phyloP scores from a whole-genome alignment of 176 grass and related monocot species.

The Themeda triandra region DNA sequence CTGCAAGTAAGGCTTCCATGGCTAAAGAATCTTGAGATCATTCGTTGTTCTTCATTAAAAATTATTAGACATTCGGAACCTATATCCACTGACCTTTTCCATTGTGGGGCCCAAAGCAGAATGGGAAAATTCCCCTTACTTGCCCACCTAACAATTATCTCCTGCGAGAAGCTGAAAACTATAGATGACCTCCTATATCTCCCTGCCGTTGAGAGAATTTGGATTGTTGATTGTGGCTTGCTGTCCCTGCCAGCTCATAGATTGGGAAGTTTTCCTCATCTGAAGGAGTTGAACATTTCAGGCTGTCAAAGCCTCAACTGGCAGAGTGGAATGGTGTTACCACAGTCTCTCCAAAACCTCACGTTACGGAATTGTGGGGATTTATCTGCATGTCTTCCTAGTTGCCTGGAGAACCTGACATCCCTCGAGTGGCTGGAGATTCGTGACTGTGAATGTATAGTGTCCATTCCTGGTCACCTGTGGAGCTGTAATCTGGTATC shows the following conservation, averaged over 20 bases:
- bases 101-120: background rate
- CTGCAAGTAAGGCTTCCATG: no score
- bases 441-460: no score
- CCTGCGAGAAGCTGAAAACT: background rate
- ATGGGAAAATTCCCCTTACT: background rate
- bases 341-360: background rate
- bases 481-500: no score
- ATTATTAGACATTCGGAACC: no score
- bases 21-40: no score
- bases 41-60: no score
- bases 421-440: no score
- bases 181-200: background rate
- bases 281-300: background rate
- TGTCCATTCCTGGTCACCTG: no score
- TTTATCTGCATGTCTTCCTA: no score
- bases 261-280: background rate
- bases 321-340: background rate
- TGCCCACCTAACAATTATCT: background rate
- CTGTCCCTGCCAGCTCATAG: background rate
- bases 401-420: no score
- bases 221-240: accelerated
- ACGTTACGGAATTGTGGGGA: accelerated
- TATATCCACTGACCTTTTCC: background rate
- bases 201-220: background rate
- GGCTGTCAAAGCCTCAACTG: background rate